Evolutionary conservation across 2,329 filamentous ascomycete species (phyloP).

Genomic region (Emericellopsis atlantica): DNA sequence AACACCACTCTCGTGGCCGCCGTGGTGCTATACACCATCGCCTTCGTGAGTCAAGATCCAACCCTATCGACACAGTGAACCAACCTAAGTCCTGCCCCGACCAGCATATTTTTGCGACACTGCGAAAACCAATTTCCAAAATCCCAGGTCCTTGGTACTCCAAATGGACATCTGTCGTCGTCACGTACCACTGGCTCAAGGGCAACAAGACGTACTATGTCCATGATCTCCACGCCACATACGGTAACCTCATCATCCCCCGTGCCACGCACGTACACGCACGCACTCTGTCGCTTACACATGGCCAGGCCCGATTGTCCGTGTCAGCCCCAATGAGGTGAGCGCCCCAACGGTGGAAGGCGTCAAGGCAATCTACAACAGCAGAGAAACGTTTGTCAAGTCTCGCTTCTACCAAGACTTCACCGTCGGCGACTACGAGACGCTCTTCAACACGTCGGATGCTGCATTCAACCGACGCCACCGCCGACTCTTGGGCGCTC

Average conservation of each 20-base stretch:
- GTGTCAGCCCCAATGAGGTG: constrained; percentile 13
- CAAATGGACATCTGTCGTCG: constrained; percentile 7
- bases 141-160: constrained; percentile 13
- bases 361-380: constrained; percentile 18
- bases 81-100: no score
- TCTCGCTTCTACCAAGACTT: constrained; percentile 9
- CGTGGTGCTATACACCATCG: no score
- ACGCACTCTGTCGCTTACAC: not conserved
- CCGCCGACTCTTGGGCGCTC: constrained; percentile 26
- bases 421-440: constrained; percentile 6
- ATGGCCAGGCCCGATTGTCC: constrained; percentile 13
- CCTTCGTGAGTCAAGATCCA: no score
- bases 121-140: constrained; percentile 4
- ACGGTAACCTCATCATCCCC: constrained; percentile 6
- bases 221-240: constrained; percentile 10
- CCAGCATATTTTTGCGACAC: not conserved
- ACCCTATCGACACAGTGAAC: no score
- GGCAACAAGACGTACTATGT: constrained; percentile 7
- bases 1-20: no score
- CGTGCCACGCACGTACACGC: not conserved
- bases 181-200: constrained; percentile 7
- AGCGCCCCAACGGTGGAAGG: constrained; percentile 9
- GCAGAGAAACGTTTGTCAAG: constrained; percentile 12
- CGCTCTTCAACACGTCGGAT: constrained; percentile 26
- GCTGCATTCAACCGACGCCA: constrained; percentile 22